Percentiles rank a stretch among this genome's conserved stretches.
Conservation (phyloP, 371 early-diverging fungal species). For the Nematocida ironsii region DNA sequence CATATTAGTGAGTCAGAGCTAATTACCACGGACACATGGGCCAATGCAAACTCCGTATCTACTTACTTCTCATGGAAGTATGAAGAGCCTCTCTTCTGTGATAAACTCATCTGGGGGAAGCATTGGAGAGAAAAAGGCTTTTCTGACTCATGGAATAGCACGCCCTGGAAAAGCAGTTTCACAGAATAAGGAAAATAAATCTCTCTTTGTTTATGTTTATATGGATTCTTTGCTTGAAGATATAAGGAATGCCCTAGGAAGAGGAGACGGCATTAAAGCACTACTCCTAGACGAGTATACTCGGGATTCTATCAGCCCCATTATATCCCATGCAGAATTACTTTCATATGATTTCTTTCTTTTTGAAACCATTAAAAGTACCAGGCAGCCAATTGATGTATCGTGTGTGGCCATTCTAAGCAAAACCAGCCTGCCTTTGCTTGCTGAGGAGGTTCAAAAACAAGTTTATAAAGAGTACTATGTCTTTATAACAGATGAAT, state of each 20-base stretch:
- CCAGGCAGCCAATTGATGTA: constrained; percentile 59
- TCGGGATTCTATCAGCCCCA: constrained; percentile 61
- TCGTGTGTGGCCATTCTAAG: constrained; percentile 64
- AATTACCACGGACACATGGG: constrained; percentile 32
- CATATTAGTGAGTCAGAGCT: background rate
- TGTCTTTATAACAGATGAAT: constrained; percentile 64
- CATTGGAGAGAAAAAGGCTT: constrained; percentile 5
- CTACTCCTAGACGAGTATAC: constrained; percentile 68
- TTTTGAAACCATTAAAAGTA: constrained; percentile 66
- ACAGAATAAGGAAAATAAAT: background rate
- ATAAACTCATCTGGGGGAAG: constrained; percentile 29
- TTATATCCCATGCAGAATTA: constrained; percentile 66
- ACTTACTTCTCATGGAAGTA: constrained; percentile 31
- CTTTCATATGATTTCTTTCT: constrained; percentile 68
- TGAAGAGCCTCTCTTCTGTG: constrained; percentile 12
- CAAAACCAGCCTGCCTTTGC: constrained; percentile 51
- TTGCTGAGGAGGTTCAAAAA: constrained; percentile 62
- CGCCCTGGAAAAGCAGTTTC: constrained; percentile 18
- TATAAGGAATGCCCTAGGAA: constrained; percentile 48
- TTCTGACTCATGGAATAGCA: constrained; percentile 22
- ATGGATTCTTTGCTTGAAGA: constrained; percentile 46
- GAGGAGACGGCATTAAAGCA: constrained; percentile 65
- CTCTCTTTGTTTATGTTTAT: constrained; percentile 4
- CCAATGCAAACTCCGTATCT: background rate
- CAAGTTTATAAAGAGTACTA: constrained; percentile 68